These are phyloP conservation scores for Akanthomyces uredinophilus DNA, from an alignment of 2,329 filamentous ascomycete genomes.

Conservation along the genomic window DNA sequence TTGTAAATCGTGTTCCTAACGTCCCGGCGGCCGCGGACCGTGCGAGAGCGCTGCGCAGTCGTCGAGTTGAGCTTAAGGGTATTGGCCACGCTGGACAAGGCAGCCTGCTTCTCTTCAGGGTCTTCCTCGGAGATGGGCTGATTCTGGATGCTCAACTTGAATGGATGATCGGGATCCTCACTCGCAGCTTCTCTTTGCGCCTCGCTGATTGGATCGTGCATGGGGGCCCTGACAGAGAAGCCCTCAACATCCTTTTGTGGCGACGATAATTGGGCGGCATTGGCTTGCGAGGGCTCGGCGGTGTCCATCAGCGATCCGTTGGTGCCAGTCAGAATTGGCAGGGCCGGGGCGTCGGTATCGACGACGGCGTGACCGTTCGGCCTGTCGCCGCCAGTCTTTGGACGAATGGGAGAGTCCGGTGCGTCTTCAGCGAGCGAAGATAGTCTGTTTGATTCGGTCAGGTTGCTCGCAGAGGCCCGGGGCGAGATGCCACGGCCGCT, in stretches of 20 bases:
- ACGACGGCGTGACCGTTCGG: not conserved
- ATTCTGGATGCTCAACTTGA: constrained; percentile 76
- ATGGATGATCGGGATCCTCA: constrained; percentile 60
- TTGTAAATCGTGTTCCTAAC: constrained; percentile 88
- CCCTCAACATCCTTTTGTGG: constrained; percentile 66
- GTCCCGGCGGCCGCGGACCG: constrained; percentile 81
- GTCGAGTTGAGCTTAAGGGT: constrained; percentile 62
- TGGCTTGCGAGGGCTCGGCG: constrained; percentile 27
- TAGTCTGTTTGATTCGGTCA: constrained; percentile 49
- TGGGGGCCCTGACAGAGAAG: constrained; percentile 64
- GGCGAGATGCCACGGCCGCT: constrained; percentile 55
- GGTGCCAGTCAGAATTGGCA: not conserved
- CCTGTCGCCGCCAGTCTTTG: constrained; percentile 12
- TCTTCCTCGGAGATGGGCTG: constrained; percentile 75
- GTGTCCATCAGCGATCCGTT: not conserved
- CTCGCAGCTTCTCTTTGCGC: constrained; percentile 59
- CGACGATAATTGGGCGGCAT: constrained; percentile 32
- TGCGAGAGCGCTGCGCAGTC: constrained; percentile 66
- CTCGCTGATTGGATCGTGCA: constrained; percentile 63
- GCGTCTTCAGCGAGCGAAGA: constrained; percentile 54
- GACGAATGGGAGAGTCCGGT: constrained; percentile 22
- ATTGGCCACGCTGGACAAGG: constrained; percentile 69
- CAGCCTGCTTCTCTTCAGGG: constrained; percentile 66
- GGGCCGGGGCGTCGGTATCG: not conserved
- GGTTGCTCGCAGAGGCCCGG: constrained; percentile 53